Base-by-base conservation (phyloP, 345 rosid species). In the Odontarrhena argentea region DNA sequence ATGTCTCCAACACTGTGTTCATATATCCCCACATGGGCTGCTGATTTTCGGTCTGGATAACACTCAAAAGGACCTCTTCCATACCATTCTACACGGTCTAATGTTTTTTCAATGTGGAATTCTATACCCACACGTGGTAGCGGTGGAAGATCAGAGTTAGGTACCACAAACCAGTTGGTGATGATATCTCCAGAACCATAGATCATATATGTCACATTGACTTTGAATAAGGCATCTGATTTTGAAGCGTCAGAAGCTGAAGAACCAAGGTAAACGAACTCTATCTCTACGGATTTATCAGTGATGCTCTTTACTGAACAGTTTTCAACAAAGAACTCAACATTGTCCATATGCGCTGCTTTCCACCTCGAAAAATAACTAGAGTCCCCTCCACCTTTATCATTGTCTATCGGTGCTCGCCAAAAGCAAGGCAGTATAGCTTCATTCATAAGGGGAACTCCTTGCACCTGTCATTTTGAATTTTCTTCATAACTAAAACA, bases 51-150 rank as follows among this genome's bases (percentile, higher is more conserved):
- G 77, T 94, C 99, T 2, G 97, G 96, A 71, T 94, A 94, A 69
- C 99, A 94, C 77, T 91, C 99, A 63, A 87, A 91, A 55, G 99
- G 99, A 49, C 99, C 99, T 76, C 87, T 80, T 52, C 99, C 99
- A 56, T 91, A 94, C 95, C 97, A 94, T 52, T 49, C 78, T 53
- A 86, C 78, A 70, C 69, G 81, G 80, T 88, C 94, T 74, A 87
- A 28, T 60, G 91, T 78, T 24, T 84, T 84, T 44, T 85, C 88
- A 70, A 91, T 58, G 74, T 83, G 89, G 58, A 94, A 81, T 54
- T 83, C 95, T 63, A 94, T 76, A 43, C 99, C 99, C 14, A 94
- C 81, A 6, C 99, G 92, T 15, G 99, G 96, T 78, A 91, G 68
- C 48, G 96, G 93, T 35, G 99, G 97, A 70, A 94, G 96, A 79